Conservation (phyloP, 148 eudicot species). For the Rhododendron kiyosumense region DNA sequence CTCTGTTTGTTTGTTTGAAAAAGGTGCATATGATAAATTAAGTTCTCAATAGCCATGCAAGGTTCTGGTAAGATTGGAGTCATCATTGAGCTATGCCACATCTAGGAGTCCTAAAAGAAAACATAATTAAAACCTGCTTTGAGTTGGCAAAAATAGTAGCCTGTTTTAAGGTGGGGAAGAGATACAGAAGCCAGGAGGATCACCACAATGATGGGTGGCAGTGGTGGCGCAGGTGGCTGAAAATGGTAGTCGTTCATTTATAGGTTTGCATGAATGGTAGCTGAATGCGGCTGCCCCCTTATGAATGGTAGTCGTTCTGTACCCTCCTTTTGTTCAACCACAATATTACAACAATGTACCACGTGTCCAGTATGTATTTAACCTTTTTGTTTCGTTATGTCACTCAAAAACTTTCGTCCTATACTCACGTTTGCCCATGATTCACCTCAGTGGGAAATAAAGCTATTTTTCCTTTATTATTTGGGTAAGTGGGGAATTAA, state of each 20-base stretch:
- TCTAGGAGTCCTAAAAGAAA: not conserved
- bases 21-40: not conserved
- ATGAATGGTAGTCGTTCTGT: not conserved
- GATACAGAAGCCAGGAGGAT: not conserved
- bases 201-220: not conserved
- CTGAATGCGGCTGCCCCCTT: not conserved
- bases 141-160: not conserved
- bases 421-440: not conserved
- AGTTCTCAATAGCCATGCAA: not conserved
- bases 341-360: not conserved
- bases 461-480: not conserved
- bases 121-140: not conserved
- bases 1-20: not conserved
- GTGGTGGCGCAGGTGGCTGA: not conserved
- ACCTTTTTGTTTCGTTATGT: not conserved
- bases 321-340: not conserved
- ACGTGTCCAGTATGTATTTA: not conserved
- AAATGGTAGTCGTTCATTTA: not conserved
- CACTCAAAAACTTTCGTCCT: not conserved
- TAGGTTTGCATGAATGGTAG: not conserved
- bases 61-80: no score
- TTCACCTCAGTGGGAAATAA: not conserved
- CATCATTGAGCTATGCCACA: no score
- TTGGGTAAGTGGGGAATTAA: no score
- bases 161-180: not conserved